Percentiles rank a stretch among this genome's conserved stretches.
phyloP scores from a whole-genome alignment of 1,284 basidiomycete genomes.

The Xerocomus nothofagi region DNA sequence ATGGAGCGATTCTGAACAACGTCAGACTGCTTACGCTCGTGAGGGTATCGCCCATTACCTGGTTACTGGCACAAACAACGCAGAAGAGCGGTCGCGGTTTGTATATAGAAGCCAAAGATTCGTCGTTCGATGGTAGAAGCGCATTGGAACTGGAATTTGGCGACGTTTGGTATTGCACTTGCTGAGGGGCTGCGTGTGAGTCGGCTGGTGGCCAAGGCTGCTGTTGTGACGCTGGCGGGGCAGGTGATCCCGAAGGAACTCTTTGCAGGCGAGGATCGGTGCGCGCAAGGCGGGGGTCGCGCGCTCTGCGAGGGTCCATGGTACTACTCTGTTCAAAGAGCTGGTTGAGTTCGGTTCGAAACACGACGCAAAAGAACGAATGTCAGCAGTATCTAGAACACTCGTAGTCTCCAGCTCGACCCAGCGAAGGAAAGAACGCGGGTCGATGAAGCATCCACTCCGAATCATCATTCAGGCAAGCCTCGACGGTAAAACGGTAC shows the following conservation, averaged over 20 bases:
- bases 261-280: constrained; percentile 65
- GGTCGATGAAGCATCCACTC: constrained; percentile 84
- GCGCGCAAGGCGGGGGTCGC: constrained; percentile 74
- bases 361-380: constrained; percentile 7
- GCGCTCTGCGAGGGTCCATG: constrained; percentile 79
- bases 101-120: constrained; percentile 37
- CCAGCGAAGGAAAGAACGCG: constrained; percentile 44
- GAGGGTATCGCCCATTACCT: constrained; percentile 48
- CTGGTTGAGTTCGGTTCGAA: constrained; percentile 15
- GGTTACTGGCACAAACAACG: constrained; percentile 97
- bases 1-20: constrained; percentile 89
- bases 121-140: constrained; percentile 6
- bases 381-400: constrained; percentile 92
- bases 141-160: constrained; percentile 10
- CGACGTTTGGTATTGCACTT: constrained; percentile 19
- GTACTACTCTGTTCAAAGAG: constrained; percentile 10
- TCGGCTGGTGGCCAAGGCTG: constrained; percentile 34
- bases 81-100: constrained; percentile 84
- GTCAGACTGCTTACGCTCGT: constrained; percentile 14
- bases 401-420: constrained; percentile 68
- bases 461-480: constrained; percentile 66
- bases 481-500: constrained; percentile 7
- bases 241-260: constrained; percentile 44
- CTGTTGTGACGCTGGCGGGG: constrained; percentile 41
- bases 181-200: constrained; percentile 17